Evolutionary conservation across 345 rosid species (phyloP), one percentile per base, ranked within the genome.

Genomic region (Aegle marmelos): DNA sequence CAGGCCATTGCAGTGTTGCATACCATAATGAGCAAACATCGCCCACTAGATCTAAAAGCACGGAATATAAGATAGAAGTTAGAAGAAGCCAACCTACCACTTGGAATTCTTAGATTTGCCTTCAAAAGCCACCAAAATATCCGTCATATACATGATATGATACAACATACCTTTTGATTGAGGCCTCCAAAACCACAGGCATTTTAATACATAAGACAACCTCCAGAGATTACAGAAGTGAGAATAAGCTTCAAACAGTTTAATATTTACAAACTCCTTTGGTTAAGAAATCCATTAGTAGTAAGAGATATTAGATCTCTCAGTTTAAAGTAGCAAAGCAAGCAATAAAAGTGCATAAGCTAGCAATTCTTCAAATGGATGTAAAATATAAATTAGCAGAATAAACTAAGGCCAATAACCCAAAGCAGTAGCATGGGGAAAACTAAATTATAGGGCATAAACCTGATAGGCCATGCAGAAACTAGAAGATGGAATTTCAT

Each of bases 31-130:
- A 53, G 22, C 57, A 53, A 45, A 53, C 17, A 22, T 53, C 57
- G 2, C 57, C 57, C 57, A 53, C 57, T 53, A 53, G 57, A 13
- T 62, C 70, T 74, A 61, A 37, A 37, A n/a, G 24, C 57, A 68
- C 8, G 53, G 14, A 30, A 41, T 17, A 21, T 62, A 39, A 39
- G 77, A 14, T 41, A 76, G 25, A 30, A 58, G 61, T 6, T 33
- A 75, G 30, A 36, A 58, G 61, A 7, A 78, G 36, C 6, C 21
- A 79, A 82, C 72, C 76, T 28, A 77, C 65, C 82, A 65, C 72
- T 78, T 69, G 9, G 21, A 24, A 30, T 56, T 66, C 28, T 60
- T 64, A 74, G 22, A 61, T 74, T 16, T 30, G 6, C 69, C 41
- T 74, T 21, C 59, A 60, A 30, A 66, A 61, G 41, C 34, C 21